Evolutionary conservation across 106 monocot species (phyloP), one percentile per base, ranked within the genome.

Genomic region (Dendrobium officinale): DNA sequence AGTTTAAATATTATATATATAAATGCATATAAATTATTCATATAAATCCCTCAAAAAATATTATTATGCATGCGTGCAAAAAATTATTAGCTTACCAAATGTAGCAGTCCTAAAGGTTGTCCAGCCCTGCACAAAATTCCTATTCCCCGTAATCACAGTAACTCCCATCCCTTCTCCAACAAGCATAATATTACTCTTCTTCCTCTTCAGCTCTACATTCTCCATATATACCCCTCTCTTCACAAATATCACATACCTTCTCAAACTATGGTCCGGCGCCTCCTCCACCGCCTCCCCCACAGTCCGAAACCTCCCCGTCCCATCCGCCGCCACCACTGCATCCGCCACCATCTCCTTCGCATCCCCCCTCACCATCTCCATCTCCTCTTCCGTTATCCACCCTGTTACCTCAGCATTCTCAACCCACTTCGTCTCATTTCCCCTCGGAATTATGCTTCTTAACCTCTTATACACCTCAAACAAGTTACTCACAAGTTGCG

Each of bases 91-190:
- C 80, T 81, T 68, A 98, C 98, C 98, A 58, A 98, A 86, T 0
- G 98, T 98, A 6, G 98, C 94, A 67, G 91, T 82, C 20, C 92
- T 85, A 59, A 89, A 98, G 4, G 98, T 98, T 3, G 98, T 98
- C 95, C 94, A 98, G 0, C 98, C 92, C 10, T 83, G 73, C 84
- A 82, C 56, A 77, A 95, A 88, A 75, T 83, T 95, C 85, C 97
- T 79, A 33, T 84, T 85, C 2, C 92, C 92, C 26, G 92, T 81
- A 75, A 98, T 83, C 22, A 98, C 84, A 0, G 98, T 95, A 29
- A 37, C 44, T 6, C 88, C 91, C 79, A 91, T 95, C 9, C 98
- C 98, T 13, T 98, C 98, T 1, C 98, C 98, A 10, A 98, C 83
- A 0, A 98, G 49, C 86, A 90, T 86, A 3, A 98, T 88, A 48